These are phyloP conservation scores for Carex arenaria DNA, from an alignment of 202 grass and related monocot genomes.

Conservation along the genomic window DNA sequence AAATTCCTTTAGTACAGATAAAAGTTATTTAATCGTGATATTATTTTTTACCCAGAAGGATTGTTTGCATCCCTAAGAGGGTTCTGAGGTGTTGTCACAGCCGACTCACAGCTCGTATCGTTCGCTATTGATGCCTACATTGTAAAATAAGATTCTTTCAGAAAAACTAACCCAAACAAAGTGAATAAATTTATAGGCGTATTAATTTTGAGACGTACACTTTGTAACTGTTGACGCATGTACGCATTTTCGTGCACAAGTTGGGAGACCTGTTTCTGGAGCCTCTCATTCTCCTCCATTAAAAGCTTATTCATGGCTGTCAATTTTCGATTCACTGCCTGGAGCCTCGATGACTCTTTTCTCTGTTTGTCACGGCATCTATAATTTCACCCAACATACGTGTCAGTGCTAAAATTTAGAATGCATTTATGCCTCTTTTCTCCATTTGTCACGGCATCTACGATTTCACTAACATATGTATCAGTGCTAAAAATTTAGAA, in stretches of 20 bases:
- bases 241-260: conserved; percentile 80
- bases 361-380: conserved; percentile 96
- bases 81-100: conserved; percentile 84
- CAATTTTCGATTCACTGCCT: conserved; percentile 84
- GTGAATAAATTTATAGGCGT: background rate
- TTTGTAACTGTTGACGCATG: conserved; percentile 93
- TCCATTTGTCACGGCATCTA: too few species aligned
- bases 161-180: background rate
- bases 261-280: conserved; percentile 93
- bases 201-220: conserved; percentile 35
- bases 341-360: conserved; percentile 75
- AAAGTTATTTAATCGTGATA: background rate
- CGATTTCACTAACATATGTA: too few species aligned
- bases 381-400: background rate
- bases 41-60: conserved; percentile 84
- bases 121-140: conserved; percentile 65
- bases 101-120: conserved; percentile 88
- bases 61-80: conserved; percentile 80
- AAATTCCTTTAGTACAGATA: background rate
- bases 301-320: conserved; percentile 95
- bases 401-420: background rate
- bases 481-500: too few species aligned
- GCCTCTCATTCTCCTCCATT: conserved; percentile 96
- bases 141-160: background rate
- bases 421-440: too few species aligned